Evolutionary conservation across 2,329 filamentous ascomycete species (phyloP).

Genomic region (Scorias spongiosa): DNA sequence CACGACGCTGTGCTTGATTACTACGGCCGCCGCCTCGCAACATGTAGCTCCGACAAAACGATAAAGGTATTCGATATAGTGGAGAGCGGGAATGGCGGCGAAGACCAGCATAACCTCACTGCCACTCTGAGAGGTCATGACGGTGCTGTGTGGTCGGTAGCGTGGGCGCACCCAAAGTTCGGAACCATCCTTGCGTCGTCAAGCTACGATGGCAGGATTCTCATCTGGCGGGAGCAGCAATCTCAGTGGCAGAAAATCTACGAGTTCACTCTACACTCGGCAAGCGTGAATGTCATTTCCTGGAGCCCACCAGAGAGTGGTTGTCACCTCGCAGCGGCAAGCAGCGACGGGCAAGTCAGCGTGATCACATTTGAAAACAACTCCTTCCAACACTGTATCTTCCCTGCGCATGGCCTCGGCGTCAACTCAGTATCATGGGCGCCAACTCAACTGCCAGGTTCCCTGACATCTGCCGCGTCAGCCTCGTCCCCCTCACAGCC

Average conservation of each 20-base stretch:
- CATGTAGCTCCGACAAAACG: constrained; percentile 93
- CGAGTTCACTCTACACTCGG: constrained; percentile 86
- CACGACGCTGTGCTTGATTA: constrained; percentile 98
- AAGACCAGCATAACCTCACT: constrained; percentile 72
- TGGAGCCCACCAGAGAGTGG: constrained; percentile 97
- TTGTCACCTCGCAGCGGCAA: constrained; percentile 86
- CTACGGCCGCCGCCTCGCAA: constrained; percentile 89
- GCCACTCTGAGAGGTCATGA: constrained; percentile 96
- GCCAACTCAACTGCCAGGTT: constrained; percentile 68
- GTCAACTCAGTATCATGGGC: constrained; percentile 96
- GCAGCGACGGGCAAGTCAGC: constrained; percentile 81
- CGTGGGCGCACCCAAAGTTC: constrained; percentile 97
- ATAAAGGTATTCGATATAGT: constrained; percentile 96
- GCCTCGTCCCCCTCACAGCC: constrained; percentile 26
- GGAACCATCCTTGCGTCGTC: constrained; percentile 94
- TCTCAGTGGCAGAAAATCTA: constrained; percentile 59
- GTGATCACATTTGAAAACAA: constrained; percentile 97
- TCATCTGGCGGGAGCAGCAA: constrained; percentile 88
- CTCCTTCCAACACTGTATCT: constrained; percentile 75
- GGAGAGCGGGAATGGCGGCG: constrained; percentile 35
- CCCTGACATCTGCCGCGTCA: constrained; percentile 56
- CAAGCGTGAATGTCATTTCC: constrained; percentile 87
- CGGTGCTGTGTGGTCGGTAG: constrained; percentile 92
- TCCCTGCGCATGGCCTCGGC: constrained; percentile 81
- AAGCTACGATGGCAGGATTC: constrained; percentile 92